These are phyloP conservation scores for Auriscalpium microsporum DNA, from an alignment of 768 basidiomycete species.

Conservation along the genomic window DNA sequence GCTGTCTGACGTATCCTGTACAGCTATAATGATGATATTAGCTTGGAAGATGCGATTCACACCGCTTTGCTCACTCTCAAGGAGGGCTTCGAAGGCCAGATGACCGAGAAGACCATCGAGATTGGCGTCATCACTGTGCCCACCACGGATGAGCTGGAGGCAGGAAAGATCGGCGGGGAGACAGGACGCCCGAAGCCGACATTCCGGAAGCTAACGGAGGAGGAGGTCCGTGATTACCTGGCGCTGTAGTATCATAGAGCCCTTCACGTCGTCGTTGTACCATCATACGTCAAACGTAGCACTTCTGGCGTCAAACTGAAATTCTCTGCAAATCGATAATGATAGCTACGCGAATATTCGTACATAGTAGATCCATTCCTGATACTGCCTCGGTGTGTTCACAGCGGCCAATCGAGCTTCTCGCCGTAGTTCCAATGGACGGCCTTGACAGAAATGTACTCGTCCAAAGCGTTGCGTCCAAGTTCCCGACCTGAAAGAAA, in stretches of 20 bases:
- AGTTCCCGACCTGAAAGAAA: slow-evolving; percentile 65
- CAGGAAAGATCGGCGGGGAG: slow-evolving; percentile 58
- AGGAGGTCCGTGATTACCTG: slow-evolving; percentile 95
- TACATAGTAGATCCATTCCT: background rate
- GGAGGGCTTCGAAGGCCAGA: slow-evolving; percentile 99
- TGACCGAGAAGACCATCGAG: slow-evolving; percentile 99
- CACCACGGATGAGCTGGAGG: slow-evolving; percentile 57
- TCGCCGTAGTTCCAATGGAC: slow-evolving; percentile 87
- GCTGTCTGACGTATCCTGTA: slow-evolving; percentile 8
- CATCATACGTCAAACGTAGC: too few relatives aligned
- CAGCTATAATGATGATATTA: slow-evolving; percentile 99
- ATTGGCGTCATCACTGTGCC: slow-evolving; percentile 94
- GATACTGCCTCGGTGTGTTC: slow-evolving; percentile 5
- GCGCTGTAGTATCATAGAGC: slow-evolving; percentile 47
- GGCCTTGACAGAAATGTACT: slow-evolving; percentile 77
- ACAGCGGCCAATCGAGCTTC: slow-evolving; percentile 72
- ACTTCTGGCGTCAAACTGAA: too few relatives aligned
- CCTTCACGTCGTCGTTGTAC: background rate
- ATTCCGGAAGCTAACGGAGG: slow-evolving; percentile 92
- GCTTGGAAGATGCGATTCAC: slow-evolving; percentile 97
- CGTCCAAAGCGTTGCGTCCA: slow-evolving; percentile 75
- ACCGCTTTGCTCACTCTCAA: slow-evolving; percentile 96
- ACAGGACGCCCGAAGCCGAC: slow-evolving; percentile 73
- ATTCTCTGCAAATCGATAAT: too few relatives aligned
- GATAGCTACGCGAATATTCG: background rate